These are phyloP conservation scores for Coelastrella sp. DNA, from an alignment of 139 green algal species.

Conservation along the genomic window DNA sequence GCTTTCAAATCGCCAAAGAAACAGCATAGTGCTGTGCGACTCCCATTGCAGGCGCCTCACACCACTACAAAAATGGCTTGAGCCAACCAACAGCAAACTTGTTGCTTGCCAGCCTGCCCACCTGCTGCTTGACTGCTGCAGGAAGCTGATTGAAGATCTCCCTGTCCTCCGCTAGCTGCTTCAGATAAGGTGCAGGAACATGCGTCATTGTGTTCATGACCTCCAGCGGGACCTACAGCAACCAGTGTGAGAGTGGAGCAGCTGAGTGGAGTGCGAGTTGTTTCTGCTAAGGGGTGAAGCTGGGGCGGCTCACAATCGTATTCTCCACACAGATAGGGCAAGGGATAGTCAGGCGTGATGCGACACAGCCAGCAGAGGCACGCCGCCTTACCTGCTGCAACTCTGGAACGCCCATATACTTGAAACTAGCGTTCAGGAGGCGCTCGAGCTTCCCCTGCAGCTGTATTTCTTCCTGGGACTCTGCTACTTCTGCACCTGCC, in stretches of 20 bases:
- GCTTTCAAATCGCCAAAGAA: too few relatives aligned
- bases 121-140: constrained; percentile 78
- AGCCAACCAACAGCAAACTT: background rate
- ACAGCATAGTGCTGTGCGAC: too few relatives aligned
- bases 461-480: constrained; percentile 42
- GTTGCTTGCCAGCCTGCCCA: constrained; percentile 6
- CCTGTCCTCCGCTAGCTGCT: constrained; percentile 83
- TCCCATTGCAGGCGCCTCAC: too few relatives aligned
- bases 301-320: too few relatives aligned
- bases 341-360: too few relatives aligned
- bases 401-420: constrained; percentile 76
- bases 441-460: constrained; percentile 61
- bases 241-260: too few relatives aligned
- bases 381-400: constrained; percentile 64
- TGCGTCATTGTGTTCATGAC: constrained; percentile 59
- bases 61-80: too few relatives aligned
- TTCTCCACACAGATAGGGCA: too few relatives aligned
- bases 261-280: too few relatives aligned
- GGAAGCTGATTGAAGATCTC: constrained; percentile 85
- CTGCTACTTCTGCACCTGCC: constrained; percentile 19
- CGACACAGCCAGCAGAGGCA: background rate
- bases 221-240: constrained; percentile 41
- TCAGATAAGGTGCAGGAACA: constrained; percentile 83
- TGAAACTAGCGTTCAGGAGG: constrained; percentile 68
- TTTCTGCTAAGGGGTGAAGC: too few relatives aligned